phyloP scores from a whole-genome alignment of 768 basidiomycete species.

The Phallus indusiatus region DNA sequence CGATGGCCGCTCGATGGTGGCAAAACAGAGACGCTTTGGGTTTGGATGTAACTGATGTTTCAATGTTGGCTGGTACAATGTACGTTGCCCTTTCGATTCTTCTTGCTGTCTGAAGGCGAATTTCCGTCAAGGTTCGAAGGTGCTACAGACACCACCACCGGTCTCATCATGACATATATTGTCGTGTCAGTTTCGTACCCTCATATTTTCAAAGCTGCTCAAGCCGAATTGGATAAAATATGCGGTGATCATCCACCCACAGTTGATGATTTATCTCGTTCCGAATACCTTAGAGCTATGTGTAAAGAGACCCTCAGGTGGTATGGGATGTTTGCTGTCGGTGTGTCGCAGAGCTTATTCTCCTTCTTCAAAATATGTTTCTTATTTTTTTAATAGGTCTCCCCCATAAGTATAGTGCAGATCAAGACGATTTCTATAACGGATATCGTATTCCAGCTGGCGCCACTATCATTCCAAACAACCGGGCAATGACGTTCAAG shows the following conservation, averaged over 20 bases:
- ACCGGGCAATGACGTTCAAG: not conserved
- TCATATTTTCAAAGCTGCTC: not conserved
- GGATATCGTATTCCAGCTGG: not conserved
- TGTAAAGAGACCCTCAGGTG: not conserved
- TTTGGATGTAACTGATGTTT: conserved; percentile 33
- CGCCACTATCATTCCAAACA: not conserved
- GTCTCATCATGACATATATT: not conserved
- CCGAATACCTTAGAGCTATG: not conserved
- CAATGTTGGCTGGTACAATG: conserved; percentile 24
- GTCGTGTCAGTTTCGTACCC: not conserved
- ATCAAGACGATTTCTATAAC: not conserved
- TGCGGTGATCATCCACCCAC: conserved; percentile 1
- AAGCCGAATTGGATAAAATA: not conserved
- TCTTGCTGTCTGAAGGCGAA: not conserved
- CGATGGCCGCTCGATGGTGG: conserved; percentile 29
- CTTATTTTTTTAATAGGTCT: not conserved
- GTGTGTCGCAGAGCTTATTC: not conserved
- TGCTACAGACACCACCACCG: not conserved
- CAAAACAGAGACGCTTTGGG: conserved; percentile 27
- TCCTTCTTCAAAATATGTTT: not conserved
- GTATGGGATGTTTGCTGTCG: not conserved
- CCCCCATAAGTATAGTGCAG: not conserved
- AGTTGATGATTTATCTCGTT: not conserved
- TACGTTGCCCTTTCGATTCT: not conserved
- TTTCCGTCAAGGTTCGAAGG: not conserved